A percentile compares a stretch with the other conserved stretches of the same genome.
These are phyloP conservation scores for Kitagawia praeruptora DNA, from an alignment of 129 eudicot species.

Conservation along the genomic window DNA sequence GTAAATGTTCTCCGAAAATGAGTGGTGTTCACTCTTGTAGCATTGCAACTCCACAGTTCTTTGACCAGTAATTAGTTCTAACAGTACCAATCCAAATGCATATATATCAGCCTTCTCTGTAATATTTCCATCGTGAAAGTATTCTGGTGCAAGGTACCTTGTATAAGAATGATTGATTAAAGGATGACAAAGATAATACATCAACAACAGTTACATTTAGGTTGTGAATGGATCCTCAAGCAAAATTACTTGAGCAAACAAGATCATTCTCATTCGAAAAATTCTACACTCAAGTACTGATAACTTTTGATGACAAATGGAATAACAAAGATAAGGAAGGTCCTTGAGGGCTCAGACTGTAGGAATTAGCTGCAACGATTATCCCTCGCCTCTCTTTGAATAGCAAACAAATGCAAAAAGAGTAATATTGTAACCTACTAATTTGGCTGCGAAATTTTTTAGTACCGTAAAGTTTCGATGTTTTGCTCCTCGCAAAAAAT, in stretches of 20 bases:
- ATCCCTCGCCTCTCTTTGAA: background rate
- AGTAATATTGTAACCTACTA: background rate
- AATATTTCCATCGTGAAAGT: constrained; percentile 47
- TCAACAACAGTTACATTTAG: background rate
- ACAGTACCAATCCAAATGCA: constrained; percentile 80
- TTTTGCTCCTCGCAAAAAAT: constrained; percentile 39
- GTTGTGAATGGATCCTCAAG: background rate
- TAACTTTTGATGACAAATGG: background rate
- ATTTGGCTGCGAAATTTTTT: background rate
- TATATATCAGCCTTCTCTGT: constrained; percentile 85
- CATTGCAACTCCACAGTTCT: constrained; percentile 42
- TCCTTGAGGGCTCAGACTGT: background rate
- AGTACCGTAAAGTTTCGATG: constrained; percentile 76
- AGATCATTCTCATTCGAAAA: background rate
- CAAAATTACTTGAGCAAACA: background rate
- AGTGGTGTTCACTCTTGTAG: constrained; percentile 24
- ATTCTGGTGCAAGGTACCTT: constrained; percentile 92
- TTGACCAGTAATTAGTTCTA: constrained; percentile 75
- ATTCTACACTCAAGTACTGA: background rate
- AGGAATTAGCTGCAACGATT: background rate
- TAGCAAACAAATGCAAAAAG: background rate
- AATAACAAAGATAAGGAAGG: background rate
- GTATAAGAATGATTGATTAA: background rate
- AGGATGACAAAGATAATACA: background rate
- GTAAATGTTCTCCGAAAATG: constrained; percentile 36